phyloP scores from a whole-genome alignment of 73 alveolate genomes.

The Diophrys sp. region DNA sequence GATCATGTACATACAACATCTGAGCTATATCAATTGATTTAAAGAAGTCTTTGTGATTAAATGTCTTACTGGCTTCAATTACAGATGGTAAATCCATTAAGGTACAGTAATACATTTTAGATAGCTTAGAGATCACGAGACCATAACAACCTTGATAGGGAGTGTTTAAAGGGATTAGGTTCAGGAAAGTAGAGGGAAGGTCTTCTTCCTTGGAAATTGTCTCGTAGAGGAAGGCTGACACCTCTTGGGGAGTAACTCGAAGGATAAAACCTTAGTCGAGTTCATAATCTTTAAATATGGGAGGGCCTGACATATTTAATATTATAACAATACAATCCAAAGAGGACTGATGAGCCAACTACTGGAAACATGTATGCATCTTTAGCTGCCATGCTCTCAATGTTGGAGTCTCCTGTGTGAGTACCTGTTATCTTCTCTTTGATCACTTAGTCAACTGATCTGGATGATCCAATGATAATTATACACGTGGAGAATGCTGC shows the following conservation, averaged over 20 bases:
- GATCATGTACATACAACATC: not conserved
- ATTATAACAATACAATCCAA: slow-evolving; percentile 84
- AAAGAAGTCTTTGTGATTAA: not conserved
- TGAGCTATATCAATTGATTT: not conserved
- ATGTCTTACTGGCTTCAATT: not conserved
- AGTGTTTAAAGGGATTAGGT: not conserved
- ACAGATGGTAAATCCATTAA: not conserved
- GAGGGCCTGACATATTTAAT: no score
- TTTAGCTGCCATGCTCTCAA: slow-evolving; percentile 74
- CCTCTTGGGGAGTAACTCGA: not conserved
- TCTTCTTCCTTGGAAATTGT: not conserved
- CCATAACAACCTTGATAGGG: not conserved
- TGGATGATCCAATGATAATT: slow-evolving; percentile 37
- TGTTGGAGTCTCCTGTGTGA: slow-evolving; percentile 60
- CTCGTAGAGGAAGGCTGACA: not conserved
- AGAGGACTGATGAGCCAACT: slow-evolving; percentile 78
- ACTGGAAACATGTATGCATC: slow-evolving; percentile 93
- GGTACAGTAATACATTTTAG: not conserved
- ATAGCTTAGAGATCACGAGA: not conserved
- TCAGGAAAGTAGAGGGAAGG: not conserved
- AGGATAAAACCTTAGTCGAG: not conserved
- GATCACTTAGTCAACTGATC: slow-evolving; percentile 10
- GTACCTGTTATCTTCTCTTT: slow-evolving; percentile 42
- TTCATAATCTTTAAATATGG: not conserved
- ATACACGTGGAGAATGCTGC: slow-evolving; percentile 27